Evolutionary conservation across 2,329 filamentous ascomycete genomes (phyloP), one percentile per base, ranked within the genome.

Genomic region (Stemphylium beticola): DNA sequence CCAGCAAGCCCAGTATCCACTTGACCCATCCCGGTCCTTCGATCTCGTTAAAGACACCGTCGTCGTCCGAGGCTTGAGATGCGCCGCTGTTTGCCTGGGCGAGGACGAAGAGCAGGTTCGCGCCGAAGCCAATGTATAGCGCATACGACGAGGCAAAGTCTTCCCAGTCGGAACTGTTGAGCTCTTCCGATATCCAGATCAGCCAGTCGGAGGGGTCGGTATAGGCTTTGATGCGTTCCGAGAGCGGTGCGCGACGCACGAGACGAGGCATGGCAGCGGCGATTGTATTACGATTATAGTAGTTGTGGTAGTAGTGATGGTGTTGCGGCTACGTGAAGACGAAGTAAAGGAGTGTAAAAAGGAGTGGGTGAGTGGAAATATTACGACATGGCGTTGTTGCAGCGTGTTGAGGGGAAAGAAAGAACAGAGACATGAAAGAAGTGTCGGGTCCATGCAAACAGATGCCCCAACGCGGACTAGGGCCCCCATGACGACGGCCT

Each of bases 141-240:
- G 91, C 90, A 74, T 91, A 89, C 32, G 87, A 79, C 63, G 90
- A 88, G 58, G 87, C 80, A 57, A 85, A 79, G 17, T 93, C 91
- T 65, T 97, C 91, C 87, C 92, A 96, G 66, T 96, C 91, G 70
- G 89, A 88, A 24, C 92, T 92, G 73, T 97, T 93, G 56, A 99
- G 84, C 77, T 96, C 91, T 74, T 98, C 93, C 0, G 91, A 96
- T 2, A 96, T 77, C 90, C 92, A 96, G 15, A 99, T 85, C 49
- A 95, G 79, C 69, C 93, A 90, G 77, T 99, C 95, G 79, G 90
- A 88, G 3, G 91, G 92, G 71, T 98, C 93, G 55, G 97, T 80
- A 74, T 87, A 87, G 52, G 90, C 83, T 72, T 87, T 86, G 74
- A 98, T 83, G 74, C 93, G 91, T 82, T 98, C 89, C 26, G 79